Evolutionary conservation across 148 eudicot species (phyloP).

Genomic region (Oxyria digyna): DNA sequence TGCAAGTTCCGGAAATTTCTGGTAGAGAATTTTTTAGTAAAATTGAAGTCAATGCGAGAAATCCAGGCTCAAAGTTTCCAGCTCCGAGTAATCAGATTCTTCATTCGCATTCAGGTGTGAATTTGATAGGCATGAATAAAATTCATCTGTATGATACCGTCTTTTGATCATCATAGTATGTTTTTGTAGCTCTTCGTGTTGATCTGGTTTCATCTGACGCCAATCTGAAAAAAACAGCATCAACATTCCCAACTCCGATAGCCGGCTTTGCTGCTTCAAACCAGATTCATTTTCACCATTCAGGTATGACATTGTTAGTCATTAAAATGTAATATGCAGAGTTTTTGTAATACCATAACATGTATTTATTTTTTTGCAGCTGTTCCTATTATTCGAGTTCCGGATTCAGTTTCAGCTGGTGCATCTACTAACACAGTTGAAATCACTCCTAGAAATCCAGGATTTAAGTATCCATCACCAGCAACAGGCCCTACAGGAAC

Average conservation of each 20-base stretch:
- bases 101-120: neutral
- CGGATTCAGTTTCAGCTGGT: neutral
- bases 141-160: neutral
- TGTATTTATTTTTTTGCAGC: neutral
- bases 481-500: neutral
- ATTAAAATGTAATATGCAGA: neutral
- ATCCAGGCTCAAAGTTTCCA: neutral
- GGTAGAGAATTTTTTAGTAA: no score
- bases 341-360: neutral
- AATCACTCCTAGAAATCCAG: neutral
- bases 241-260: neutral
- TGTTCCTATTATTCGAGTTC: neutral
- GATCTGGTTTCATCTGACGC: neutral
- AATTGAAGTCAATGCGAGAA: no score
- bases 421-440: constrained; percentile 3
- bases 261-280: neutral
- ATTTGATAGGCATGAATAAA: neutral
- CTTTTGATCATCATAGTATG: neutral
- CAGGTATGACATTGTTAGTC: neutral
- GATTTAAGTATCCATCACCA: neutral
- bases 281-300: neutral
- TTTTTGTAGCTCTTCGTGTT: neutral
- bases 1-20: no score
- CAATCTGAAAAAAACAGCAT: neutral
- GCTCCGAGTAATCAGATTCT: neutral